These are phyloP conservation scores for Pichia sporocuriosa DNA, from an alignment of 805 yeast species.

Conservation along the genomic window DNA sequence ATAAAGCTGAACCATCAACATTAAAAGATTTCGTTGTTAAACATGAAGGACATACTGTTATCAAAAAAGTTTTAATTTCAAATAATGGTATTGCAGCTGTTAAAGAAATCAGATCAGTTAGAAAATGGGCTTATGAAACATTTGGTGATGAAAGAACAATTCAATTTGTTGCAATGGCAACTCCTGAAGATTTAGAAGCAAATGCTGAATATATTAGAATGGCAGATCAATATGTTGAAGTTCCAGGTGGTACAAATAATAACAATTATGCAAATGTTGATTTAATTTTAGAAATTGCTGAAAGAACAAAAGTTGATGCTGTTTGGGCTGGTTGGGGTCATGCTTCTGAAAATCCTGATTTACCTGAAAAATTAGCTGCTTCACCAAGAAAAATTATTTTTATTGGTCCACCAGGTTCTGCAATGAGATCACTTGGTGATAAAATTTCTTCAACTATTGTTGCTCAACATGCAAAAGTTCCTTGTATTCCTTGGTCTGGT, in stretches of 20 bases:
- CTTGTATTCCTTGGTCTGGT: conserved; percentile 99
- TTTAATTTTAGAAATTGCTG: conserved; percentile 93
- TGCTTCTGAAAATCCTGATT: conserved; percentile 95
- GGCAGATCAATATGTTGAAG: conserved; percentile 98
- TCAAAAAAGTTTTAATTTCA: conserved; percentile 82
- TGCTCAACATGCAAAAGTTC: conserved; percentile 97
- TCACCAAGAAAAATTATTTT: conserved; percentile 85
- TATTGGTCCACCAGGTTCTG: conserved; percentile 98
- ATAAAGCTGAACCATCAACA: conserved; percentile 66
- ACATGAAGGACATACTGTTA: conserved; percentile 93
- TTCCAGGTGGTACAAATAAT: conserved; percentile 98
- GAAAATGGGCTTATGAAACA: conserved; percentile 99
- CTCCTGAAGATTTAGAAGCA: conserved; percentile 97
- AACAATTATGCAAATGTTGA: conserved; percentile 98
- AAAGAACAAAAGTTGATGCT: conserved; percentile 92
- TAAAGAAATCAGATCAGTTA: conserved; percentile 91
- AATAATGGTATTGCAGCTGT: conserved; percentile 99
- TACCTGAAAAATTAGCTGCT: conserved; percentile 92
- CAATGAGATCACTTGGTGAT: conserved; percentile 99
- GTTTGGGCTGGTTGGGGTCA: conserved; percentile 99
- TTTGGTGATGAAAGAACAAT: conserved; percentile 93
- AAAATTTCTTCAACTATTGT: conserved; percentile 96
- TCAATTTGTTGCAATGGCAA: conserved; percentile 96
- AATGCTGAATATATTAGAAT: conserved; percentile 96
- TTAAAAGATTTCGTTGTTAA: conserved; percentile 79